These are phyloP conservation scores for Citrus reticulata DNA, from an alignment of 345 rosid species.

Conservation along the genomic window DNA sequence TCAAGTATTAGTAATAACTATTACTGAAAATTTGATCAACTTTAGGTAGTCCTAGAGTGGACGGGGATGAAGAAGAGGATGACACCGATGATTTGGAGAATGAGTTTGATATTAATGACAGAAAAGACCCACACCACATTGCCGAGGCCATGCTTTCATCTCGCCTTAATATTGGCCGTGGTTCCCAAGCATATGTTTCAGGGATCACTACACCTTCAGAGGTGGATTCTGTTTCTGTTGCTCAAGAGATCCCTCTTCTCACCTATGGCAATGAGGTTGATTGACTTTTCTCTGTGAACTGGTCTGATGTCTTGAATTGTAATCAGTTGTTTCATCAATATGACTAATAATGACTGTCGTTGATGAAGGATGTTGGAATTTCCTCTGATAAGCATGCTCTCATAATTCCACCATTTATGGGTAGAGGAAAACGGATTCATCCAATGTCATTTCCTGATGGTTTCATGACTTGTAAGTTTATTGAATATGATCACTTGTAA, in stretches of 20 bases:
- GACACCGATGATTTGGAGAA: conserved; percentile 57
- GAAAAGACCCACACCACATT: conserved; percentile 38
- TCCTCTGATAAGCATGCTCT: conserved; percentile 79
- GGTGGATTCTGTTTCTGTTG: conserved; percentile 49
- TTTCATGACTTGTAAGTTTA: conserved; percentile 48
- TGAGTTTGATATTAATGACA: conserved; percentile 44
- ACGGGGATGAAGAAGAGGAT: conserved; percentile 77
- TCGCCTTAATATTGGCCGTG: conserved; percentile 45
- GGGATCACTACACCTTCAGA: conserved; percentile 43
- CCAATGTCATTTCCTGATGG: conserved; percentile 55
- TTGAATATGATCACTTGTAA: neutral
- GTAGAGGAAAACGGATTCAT: conserved; percentile 45
- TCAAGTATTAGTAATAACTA: neutral
- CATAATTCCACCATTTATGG: conserved; percentile 63
- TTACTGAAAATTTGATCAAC: conserved; percentile 15
- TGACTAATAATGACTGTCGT: neutral
- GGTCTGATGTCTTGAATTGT: neutral
- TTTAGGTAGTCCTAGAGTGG: conserved; percentile 62
- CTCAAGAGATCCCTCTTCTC: conserved; percentile 57
- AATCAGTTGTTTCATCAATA: neutral
- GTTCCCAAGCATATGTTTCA: conserved; percentile 20
- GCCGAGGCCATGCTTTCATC: conserved; percentile 48
- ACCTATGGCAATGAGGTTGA: conserved; percentile 72
- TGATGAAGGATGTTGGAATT: conserved; percentile 58
- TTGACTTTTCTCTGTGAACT: conserved; percentile 6